Conservation (phyloP, 1,139 yeast genomes). For the Wickerhamiella pararugosa region DNA sequence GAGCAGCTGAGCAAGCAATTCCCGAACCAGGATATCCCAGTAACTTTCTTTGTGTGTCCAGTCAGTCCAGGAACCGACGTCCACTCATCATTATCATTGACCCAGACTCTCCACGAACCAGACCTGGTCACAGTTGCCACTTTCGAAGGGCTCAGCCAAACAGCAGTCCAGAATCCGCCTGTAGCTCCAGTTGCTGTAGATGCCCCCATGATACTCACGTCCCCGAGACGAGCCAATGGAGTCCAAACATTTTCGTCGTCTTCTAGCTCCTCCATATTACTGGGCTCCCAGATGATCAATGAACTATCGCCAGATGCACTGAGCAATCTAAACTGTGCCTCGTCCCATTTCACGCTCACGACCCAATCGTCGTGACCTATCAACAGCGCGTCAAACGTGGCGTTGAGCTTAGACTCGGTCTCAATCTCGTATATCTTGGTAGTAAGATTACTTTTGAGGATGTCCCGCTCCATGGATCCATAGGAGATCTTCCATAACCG, state of each 20-base stretch:
- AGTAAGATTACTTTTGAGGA: slow-evolving; percentile 12
- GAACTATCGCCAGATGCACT: slow-evolving; percentile 93
- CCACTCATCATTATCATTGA: slow-evolving; percentile 29
- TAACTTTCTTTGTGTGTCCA: slow-evolving; percentile 62
- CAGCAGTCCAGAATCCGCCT: slow-evolving; percentile 90
- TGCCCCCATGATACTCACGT: slow-evolving; percentile 88
- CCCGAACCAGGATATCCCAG: slow-evolving; percentile 68
- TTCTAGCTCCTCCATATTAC: slow-evolving; percentile 49
- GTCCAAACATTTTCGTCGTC: slow-evolving; percentile 46
- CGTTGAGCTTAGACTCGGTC: slow-evolving; percentile 13
- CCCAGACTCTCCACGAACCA: slow-evolving; percentile 82
- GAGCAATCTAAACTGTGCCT: slow-evolving; percentile 38
- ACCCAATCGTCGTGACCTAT: slow-evolving; percentile 99
- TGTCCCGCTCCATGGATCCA: slow-evolving; percentile 27
- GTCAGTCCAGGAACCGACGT: slow-evolving; percentile 47
- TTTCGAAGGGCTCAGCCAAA: slow-evolving; percentile 48
- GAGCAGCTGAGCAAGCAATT: slow-evolving; percentile 67
- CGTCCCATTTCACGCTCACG: slow-evolving; percentile 68
- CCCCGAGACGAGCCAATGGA: slow-evolving; percentile 70
- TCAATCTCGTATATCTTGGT: slow-evolving; percentile 20
- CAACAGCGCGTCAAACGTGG: slow-evolving; percentile 79
- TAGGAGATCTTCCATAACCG: slow-evolving; percentile 57
- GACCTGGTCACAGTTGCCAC: slow-evolving; percentile 78
- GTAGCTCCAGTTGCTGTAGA: slow-evolving; percentile 97
- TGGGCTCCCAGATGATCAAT: slow-evolving; percentile 93